Conservation (phyloP, 495 filamentous ascomycete species). For the Baudoinia panamericana region DNA sequence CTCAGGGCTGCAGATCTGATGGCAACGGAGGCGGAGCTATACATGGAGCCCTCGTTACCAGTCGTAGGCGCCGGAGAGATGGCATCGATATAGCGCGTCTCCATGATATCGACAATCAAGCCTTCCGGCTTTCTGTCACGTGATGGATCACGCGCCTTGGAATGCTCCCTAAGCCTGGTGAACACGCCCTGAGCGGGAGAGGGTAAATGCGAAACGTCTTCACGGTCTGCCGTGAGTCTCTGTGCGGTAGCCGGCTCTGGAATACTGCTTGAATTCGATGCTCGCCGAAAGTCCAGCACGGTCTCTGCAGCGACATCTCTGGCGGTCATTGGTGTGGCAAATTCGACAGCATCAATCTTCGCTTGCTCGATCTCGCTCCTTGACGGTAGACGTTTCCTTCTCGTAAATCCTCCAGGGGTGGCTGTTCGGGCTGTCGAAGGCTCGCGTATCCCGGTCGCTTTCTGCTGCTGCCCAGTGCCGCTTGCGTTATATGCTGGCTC, state of each 20-base stretch:
- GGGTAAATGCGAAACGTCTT: conserved; percentile 30
- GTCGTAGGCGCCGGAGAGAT: conserved; percentile 4
- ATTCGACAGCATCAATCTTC: conserved; percentile 14
- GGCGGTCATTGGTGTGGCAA: conserved; percentile 12
- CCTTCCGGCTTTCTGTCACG: conserved; percentile 70
- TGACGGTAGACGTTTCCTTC: conserved; percentile 58
- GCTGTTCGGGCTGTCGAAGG: conserved; percentile 61
- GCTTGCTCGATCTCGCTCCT: conserved; percentile 56
- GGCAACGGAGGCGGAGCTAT: neutral
- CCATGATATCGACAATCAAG: conserved; percentile 40
- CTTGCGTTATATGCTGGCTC: conserved; percentile 76
- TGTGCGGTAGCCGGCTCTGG: conserved; percentile 16
- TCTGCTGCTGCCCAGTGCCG: conserved; percentile 41
- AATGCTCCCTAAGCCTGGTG: conserved; percentile 44
- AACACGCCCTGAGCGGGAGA: conserved; percentile 46
- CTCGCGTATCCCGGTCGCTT: conserved; percentile 25
- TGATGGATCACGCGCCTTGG: conserved; percentile 53
- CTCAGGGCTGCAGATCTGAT: conserved; percentile 6
- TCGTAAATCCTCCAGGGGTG: conserved; percentile 55
- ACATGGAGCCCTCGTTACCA: neutral
- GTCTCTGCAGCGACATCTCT: conserved; percentile 9
- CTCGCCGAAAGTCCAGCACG: neutral
- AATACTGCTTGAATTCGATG: conserved; percentile 11
- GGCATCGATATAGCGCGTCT: conserved; percentile 9
- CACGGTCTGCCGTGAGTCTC: conserved; percentile 1